Evolutionary conservation across 768 basidiomycete genomes (phyloP).

Genomic region (Suillus ampliporus): DNA sequence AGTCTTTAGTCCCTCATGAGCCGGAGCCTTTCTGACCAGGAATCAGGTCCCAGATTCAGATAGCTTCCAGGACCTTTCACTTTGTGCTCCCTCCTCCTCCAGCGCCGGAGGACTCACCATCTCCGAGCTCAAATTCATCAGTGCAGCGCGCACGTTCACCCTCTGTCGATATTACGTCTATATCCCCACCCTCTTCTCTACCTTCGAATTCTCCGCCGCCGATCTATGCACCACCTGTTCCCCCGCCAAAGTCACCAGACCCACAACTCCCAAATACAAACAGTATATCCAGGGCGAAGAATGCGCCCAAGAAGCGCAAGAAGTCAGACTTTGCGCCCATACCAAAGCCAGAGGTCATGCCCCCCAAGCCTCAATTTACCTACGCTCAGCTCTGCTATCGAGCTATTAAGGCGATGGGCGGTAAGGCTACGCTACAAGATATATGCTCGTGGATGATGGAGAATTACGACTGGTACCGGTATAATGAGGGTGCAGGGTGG

Average conservation of each 20-base stretch:
- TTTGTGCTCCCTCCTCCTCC: conserved; percentile 93
- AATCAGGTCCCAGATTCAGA: conserved; percentile 90
- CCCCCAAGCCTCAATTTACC: conserved; percentile 87
- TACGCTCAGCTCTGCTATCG: conserved; percentile 93
- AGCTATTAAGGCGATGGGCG: conserved; percentile 80
- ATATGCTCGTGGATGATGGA: conserved; percentile 92
- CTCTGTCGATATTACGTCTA: conserved; percentile 81
- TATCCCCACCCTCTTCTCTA: conserved; percentile 82
- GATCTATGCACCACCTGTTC: conserved; percentile 46
- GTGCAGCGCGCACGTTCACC: conserved; percentile 73
- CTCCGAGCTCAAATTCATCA: conserved; percentile 79
- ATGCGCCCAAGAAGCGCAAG: conserved; percentile 72
- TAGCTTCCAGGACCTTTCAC: conserved; percentile 95
- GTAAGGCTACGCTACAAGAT: conserved; percentile 89
- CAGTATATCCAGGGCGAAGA: conserved; percentile 54
- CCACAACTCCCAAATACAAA: conserved; percentile 69
- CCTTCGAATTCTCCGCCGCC: conserved; percentile 79
- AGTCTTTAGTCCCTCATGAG: conserved; percentile 20
- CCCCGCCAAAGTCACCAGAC: conserved; percentile 53
- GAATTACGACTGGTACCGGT: conserved; percentile 89
- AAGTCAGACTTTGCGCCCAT: conserved; percentile 50
- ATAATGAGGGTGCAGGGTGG: conserved; percentile 85
- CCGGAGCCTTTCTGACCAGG: conserved; percentile 18
- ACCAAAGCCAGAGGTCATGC: conserved; percentile 75
- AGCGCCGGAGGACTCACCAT: conserved; percentile 79